phyloP scores from a whole-genome alignment of 2,329 filamentous ascomycete species.

The Neoascochyta sp. region DNA sequence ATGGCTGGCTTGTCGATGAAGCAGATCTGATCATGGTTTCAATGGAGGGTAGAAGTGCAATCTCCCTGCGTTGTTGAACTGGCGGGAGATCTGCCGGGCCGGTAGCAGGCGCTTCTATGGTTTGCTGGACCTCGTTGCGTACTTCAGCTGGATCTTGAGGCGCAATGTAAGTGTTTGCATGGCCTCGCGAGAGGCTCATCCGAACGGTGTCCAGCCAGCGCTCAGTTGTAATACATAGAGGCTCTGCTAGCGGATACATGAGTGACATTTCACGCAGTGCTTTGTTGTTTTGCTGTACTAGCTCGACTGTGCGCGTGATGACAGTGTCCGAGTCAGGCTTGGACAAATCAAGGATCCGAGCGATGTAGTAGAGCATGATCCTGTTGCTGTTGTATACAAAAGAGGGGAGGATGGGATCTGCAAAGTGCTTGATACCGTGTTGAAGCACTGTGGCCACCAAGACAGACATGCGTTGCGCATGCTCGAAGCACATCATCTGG shows the following conservation, averaged over 20 bases:
- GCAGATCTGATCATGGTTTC: conserved; percentile 10
- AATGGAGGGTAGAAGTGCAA: conserved; percentile 15
- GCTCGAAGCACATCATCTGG: conserved; percentile 29
- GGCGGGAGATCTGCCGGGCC: conserved; percentile 5
- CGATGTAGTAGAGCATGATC: conserved; percentile 35
- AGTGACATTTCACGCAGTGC: conserved; percentile 29
- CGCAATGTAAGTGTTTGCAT: conserved; percentile 26
- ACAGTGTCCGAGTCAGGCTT: conserved; percentile 25
- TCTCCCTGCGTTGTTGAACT: conserved; percentile 7
- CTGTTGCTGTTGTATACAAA: conserved; percentile 35
- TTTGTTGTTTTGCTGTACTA: conserved; percentile 32
- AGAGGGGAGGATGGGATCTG: conserved; percentile 31
- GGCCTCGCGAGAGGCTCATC: conserved; percentile 25
- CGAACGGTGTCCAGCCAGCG: conserved; percentile 32
- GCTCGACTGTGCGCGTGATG: conserved; percentile 25
- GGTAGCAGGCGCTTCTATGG: conserved; percentile 14
- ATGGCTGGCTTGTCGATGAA: conserved; percentile 8
- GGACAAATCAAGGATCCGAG: conserved; percentile 23
- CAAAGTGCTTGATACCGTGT: conserved; percentile 33
- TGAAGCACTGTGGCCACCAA: conserved; percentile 27
- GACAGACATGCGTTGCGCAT: conserved; percentile 29
- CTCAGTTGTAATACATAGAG: conserved; percentile 28
- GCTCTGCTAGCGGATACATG: conserved; percentile 32
- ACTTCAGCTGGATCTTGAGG: conserved; percentile 27
- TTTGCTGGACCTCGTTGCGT: conserved; percentile 19